A percentile compares a stretch with the other conserved stretches of the same genome.
Evolutionary conservation across 352 stramenopile genomes (phyloP).

Genomic region (Thraustochytrium sp.): DNA sequence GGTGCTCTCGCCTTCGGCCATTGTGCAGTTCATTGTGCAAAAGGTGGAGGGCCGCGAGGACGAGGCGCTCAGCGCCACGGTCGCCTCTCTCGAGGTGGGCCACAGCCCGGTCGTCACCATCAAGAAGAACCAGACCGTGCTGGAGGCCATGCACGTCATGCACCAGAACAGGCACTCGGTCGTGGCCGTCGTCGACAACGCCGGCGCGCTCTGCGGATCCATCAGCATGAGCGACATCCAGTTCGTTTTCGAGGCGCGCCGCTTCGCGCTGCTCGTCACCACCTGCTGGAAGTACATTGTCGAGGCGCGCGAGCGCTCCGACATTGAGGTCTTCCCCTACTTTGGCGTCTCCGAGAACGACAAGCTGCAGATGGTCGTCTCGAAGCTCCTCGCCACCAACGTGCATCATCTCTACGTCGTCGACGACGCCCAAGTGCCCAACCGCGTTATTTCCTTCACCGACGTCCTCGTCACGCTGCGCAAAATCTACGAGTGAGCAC

Average conservation of each 20-base stretch:
- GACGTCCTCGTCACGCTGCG: neutral
- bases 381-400: constrained; percentile 31
- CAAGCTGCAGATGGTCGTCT: constrained; percentile 18
- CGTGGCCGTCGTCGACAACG: neutral
- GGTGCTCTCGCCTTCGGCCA: neutral
- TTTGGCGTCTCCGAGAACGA: constrained; percentile 17
- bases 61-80: neutral
- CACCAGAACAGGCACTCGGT: neutral
- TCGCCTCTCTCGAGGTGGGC: neutral
- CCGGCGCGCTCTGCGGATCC: neutral
- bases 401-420: constrained; percentile 39
- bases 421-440: neutral
- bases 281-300: constrained; percentile 40
- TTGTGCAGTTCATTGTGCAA: constrained; percentile 4
- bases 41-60: constrained; percentile 18
- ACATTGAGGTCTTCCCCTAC: constrained; percentile 33
- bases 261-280: neutral
- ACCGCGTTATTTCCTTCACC: constrained; percentile 34
- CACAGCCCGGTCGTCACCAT: constrained; percentile 1
- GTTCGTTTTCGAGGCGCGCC: constrained; percentile 20
- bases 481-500: neutral
- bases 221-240: constrained; percentile 40
- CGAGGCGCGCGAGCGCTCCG: neutral
- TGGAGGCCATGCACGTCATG: constrained; percentile 40
- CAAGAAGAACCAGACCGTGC: constrained; percentile 18